Evolutionary conservation across 805 yeast species (phyloP).

Genomic region (Ogataea chonburiensis): DNA sequence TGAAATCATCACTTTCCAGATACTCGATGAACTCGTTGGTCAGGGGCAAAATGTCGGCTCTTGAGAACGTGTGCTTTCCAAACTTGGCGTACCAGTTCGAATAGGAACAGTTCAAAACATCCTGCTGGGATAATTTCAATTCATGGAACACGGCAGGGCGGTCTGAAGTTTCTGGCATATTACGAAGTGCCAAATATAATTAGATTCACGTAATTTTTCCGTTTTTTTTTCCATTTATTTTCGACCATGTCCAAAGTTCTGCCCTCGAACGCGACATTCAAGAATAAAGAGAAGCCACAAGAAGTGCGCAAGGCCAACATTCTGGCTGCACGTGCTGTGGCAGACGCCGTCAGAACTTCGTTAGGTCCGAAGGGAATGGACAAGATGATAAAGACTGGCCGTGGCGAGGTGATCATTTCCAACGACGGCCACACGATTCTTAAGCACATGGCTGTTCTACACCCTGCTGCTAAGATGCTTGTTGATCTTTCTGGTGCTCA

Average conservation of each 20-base stretch:
- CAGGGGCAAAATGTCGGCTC: constrained; percentile 53
- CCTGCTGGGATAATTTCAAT: constrained; percentile 34
- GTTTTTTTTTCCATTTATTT: constrained; percentile 9
- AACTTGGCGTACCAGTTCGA: constrained; percentile 61
- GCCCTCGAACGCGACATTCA: constrained; percentile 84
- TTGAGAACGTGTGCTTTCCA: constrained; percentile 44
- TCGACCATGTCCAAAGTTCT: constrained; percentile 22
- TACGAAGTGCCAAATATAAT: constrained; percentile 2
- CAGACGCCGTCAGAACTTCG: constrained; percentile 93
- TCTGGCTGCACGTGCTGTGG: constrained; percentile 90
- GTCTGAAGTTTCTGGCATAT: constrained; percentile 8
- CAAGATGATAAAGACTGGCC: constrained; percentile 93
- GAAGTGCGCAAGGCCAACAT: constrained; percentile 89
- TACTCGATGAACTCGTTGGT: constrained; percentile 60
- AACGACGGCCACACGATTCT: constrained; percentile 98
- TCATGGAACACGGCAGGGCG: constrained; percentile 25
- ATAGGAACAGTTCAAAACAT: constrained; percentile 51
- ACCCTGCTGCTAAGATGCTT: constrained; percentile 96
- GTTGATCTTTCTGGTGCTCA: constrained; percentile 97
- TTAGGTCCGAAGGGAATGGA: constrained; percentile 99
- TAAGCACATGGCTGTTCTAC: constrained; percentile 96
- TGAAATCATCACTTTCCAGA: constrained; percentile 65
- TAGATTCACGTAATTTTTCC: constrained; percentile 4
- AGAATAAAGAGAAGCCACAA: constrained; percentile 90
- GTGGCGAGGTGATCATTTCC: constrained; percentile 90